Conservation (phyloP, 2,329 filamentous ascomycete genomes). For the Zasmidium cellare region DNA sequence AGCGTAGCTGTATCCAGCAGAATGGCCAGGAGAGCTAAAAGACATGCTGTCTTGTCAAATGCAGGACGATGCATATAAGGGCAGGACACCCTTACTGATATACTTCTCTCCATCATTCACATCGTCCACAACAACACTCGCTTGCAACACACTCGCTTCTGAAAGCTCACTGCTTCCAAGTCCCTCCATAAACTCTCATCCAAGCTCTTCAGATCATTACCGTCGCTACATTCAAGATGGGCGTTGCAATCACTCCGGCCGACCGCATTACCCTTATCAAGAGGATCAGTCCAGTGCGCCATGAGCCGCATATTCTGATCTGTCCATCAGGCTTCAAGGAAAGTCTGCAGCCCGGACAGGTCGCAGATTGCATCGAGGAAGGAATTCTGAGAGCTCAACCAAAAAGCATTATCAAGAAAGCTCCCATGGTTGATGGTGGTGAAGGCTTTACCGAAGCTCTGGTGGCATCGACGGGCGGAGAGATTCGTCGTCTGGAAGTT, state of each 20-base stretch:
- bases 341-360: slow-evolving; percentile 50
- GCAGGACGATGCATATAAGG: neutral
- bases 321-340: slow-evolving; percentile 58
- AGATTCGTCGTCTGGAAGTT: slow-evolving; percentile 40
- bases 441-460: slow-evolving; percentile 54
- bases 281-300: slow-evolving; percentile 13
- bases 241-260: slow-evolving; percentile 10
- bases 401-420: slow-evolving; percentile 44
- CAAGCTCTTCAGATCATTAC: neutral
- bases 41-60: neutral
- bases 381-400: slow-evolving; percentile 48
- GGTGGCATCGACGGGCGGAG: slow-evolving; percentile 45
- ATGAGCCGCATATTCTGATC: slow-evolving; percentile 46
- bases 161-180: neutral
- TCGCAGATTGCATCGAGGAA: slow-evolving; percentile 52
- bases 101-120: neutral
- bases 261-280: slow-evolving; percentile 13
- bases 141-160: slow-evolving; percentile 10
- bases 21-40: neutral
- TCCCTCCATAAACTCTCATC: neutral
- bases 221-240: too few species aligned
- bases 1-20: neutral
- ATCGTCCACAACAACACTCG: slow-evolving; percentile 3
- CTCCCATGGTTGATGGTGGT: slow-evolving; percentile 55
- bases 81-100: neutral